These are phyloP conservation scores for Medicago truncatula DNA, from an alignment of 306 rosid species.

Conservation along the genomic window DNA sequence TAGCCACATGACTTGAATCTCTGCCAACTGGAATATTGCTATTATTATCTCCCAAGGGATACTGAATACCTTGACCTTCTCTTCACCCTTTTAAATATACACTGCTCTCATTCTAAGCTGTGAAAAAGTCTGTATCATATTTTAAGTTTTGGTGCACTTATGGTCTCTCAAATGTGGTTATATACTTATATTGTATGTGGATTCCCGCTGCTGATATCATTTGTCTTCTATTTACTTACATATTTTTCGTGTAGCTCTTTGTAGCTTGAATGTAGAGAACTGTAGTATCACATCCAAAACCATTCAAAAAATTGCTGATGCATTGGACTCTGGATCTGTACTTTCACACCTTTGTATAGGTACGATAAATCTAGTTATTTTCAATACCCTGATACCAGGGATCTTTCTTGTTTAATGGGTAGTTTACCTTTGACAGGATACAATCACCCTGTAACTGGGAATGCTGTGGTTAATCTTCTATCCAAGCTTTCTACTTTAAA, in stretches of 20 bases:
- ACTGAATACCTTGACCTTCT: slow-evolving; percentile 31
- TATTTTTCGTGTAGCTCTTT: slow-evolving; percentile 61
- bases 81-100: slow-evolving; percentile 31
- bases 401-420: slow-evolving; percentile 30
- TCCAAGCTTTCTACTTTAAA: slow-evolving; percentile 73
- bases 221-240: slow-evolving; percentile 36
- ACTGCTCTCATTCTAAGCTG: slow-evolving; percentile 26
- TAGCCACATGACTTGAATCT: slow-evolving; percentile 41
- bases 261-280: slow-evolving; percentile 79
- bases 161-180: slow-evolving; percentile 25
- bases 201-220: slow-evolving; percentile 22
- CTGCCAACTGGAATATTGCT: slow-evolving; percentile 34
- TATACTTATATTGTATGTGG: slow-evolving; percentile 17
- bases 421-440: slow-evolving; percentile 64
- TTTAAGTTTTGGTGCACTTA: not conserved
- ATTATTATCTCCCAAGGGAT: slow-evolving; percentile 22
- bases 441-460: slow-evolving; percentile 76
- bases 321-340: slow-evolving; percentile 62
- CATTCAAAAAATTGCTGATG: slow-evolving; percentile 75
- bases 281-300: slow-evolving; percentile 87
- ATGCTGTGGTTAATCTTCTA: slow-evolving; percentile 64
- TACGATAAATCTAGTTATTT: slow-evolving; percentile 43
- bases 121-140: slow-evolving; percentile 14
- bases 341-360: slow-evolving; percentile 84
- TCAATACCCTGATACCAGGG: slow-evolving; percentile 6